Conservation (phyloP, 1,284 basidiomycete genomes). For the Moesziomyces antarcticus region DNA sequence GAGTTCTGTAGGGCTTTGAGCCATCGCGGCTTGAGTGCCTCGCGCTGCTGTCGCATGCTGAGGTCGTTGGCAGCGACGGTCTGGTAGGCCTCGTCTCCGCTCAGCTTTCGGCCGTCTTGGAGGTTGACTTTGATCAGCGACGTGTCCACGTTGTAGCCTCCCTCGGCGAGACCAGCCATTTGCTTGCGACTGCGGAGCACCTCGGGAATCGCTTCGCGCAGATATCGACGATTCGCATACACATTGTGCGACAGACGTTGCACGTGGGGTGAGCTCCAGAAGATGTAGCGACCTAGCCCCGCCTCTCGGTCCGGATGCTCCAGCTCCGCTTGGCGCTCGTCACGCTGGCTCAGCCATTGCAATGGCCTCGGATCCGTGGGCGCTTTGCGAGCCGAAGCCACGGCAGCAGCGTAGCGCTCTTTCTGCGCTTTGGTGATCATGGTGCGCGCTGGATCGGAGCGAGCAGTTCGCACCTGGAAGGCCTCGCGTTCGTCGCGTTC, state of each 20-base stretch:
- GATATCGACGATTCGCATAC: conserved; percentile 33
- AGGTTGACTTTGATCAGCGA: conserved; percentile 9
- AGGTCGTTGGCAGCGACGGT: conserved; percentile 23
- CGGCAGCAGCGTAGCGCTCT: conserved; percentile 4
- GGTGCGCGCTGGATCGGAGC: conserved; percentile 2
- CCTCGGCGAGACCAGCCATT: conserved; percentile 23
- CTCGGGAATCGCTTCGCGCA: conserved; percentile 29
- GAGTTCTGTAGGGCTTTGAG: conserved; percentile 28
- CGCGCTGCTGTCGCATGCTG: conserved; percentile 21
- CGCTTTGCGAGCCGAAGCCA: not conserved
- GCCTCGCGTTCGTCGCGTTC: conserved; percentile 42
- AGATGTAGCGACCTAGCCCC: conserved; percentile 33
- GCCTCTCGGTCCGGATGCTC: conserved; percentile 36
- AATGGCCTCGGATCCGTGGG: conserved; percentile 32
- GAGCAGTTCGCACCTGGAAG: conserved; percentile 5
- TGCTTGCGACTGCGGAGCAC: conserved; percentile 28
- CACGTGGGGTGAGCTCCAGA: conserved; percentile 40
- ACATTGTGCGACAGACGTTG: conserved; percentile 41
- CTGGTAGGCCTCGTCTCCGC: conserved; percentile 22
- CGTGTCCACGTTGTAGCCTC: conserved; percentile 20
- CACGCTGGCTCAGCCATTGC: conserved; percentile 8
- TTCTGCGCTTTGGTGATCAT: conserved; percentile 13
- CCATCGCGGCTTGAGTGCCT: conserved; percentile 41
- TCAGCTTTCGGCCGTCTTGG: conserved; percentile 16
- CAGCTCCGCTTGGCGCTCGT: conserved; percentile 19